phyloP scores from a whole-genome alignment of 2,329 filamentous ascomycete species.

The Fusarium sp. region DNA sequence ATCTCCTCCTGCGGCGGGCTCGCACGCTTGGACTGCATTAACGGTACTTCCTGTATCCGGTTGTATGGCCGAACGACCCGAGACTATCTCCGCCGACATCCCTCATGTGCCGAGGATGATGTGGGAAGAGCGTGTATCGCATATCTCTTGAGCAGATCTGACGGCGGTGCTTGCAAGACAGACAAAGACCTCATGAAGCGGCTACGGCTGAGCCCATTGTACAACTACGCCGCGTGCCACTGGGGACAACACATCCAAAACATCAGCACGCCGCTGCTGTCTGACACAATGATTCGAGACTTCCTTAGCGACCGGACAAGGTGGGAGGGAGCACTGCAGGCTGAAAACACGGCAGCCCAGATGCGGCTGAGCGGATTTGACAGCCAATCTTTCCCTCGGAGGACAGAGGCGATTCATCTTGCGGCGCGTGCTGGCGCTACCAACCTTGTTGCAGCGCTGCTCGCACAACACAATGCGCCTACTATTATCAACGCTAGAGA shows the following conservation, averaged over 20 bases:
- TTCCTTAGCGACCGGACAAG: not conserved
- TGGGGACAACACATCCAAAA: not conserved
- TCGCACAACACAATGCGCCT: not conserved
- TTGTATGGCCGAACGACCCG: not conserved
- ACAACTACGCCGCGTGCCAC: not conserved
- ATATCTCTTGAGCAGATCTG: not conserved
- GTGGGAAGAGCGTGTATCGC: not conserved
- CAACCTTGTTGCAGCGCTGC: not conserved
- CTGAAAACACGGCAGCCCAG: not conserved
- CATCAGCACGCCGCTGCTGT: not conserved
- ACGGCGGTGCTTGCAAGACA: not conserved
- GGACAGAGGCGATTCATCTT: not conserved
- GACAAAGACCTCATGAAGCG: not conserved
- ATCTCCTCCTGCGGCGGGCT: not conserved
- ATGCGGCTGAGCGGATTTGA: not conserved
- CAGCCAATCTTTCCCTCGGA: not conserved
- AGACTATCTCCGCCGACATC: not conserved
- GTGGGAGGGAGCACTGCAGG: not conserved
- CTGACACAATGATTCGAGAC: not conserved
- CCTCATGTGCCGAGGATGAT: not conserved
- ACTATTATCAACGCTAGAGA: not conserved
- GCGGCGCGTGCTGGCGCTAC: not conserved
- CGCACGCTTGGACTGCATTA: not conserved
- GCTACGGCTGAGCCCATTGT: not conserved
- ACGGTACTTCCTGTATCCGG: not conserved